These are phyloP conservation scores for Diaporthe vaccinii DNA, from an alignment of 2,329 filamentous ascomycete genomes.

Conservation along the genomic window DNA sequence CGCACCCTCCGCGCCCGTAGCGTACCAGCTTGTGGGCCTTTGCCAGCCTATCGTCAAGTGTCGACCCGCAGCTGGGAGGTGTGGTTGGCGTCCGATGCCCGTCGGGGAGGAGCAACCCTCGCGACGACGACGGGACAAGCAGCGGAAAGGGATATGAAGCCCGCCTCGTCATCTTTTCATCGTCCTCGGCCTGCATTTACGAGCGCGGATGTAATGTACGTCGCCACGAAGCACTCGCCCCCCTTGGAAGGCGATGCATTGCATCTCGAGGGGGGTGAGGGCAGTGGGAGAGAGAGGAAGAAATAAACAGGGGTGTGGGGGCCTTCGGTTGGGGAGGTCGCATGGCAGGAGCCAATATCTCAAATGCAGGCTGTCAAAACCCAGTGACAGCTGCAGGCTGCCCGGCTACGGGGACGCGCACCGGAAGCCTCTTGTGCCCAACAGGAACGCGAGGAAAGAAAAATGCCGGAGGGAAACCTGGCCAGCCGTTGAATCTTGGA, in stretches of 20 bases:
- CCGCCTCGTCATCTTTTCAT: background rate
- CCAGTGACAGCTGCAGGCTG: conserved; percentile 33
- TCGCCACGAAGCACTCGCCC: conserved; percentile 25
- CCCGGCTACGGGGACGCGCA: background rate
- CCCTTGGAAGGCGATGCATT: conserved; percentile 19
- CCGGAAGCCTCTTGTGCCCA: background rate
- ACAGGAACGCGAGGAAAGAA: background rate
- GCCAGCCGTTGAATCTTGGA: conserved; percentile 23
- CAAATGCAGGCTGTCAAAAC: conserved; percentile 25
- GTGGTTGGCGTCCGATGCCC: background rate
- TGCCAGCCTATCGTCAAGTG: background rate
- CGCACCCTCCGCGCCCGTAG: background rate
- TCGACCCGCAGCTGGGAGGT: background rate
- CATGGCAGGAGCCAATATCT: conserved; percentile 1
- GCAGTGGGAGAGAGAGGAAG: background rate
- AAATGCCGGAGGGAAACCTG: conserved; percentile 10
- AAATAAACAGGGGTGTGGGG: background rate
- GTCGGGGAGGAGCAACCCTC: background rate
- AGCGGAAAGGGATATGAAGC: conserved; percentile 8
- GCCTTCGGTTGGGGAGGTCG: conserved; percentile 5
- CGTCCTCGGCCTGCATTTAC: conserved; percentile 20
- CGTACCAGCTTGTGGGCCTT: background rate
- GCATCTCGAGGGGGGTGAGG: conserved; percentile 5
- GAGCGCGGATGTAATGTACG: conserved; percentile 6
- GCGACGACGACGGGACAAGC: conserved; percentile 9